phyloP scores from a whole-genome alignment of 768 basidiomycete species.

The Naganishia antarctica region DNA sequence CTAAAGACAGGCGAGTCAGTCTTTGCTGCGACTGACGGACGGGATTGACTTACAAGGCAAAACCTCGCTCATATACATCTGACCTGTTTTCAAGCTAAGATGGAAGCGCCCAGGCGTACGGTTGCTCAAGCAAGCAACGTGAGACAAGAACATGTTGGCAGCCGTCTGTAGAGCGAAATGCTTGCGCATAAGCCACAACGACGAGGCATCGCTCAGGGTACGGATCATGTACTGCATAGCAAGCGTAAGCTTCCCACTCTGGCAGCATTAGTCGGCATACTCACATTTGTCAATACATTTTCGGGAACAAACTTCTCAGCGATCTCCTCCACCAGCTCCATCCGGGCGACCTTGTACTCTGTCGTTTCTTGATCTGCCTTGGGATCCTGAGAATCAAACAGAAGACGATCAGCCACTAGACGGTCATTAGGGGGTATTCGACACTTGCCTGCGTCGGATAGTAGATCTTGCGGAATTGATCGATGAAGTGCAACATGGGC shows the following conservation, averaged over 20 bases:
- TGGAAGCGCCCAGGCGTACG: conserved; percentile 80
- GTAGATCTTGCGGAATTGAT: conserved; percentile 61
- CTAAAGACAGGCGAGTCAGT: conserved; percentile 49
- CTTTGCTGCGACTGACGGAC: conserved; percentile 1
- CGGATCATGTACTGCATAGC: conserved; percentile 76
- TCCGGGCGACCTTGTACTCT: conserved; percentile 54
- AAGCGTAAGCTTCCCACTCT: conserved; percentile 12
- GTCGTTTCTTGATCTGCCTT: conserved; percentile 37
- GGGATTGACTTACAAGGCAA: conserved; percentile 61
- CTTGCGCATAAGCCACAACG: conserved; percentile 95
- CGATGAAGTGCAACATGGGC: conserved; percentile 75
- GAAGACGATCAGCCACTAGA: not conserved
- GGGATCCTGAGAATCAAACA: conserved; percentile 6
- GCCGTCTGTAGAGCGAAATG: conserved; percentile 90
- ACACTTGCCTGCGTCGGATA: conserved; percentile 20
- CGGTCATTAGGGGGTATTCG: not conserved
- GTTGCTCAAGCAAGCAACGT: conserved; percentile 73
- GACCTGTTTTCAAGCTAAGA: conserved; percentile 79
- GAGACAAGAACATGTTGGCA: conserved; percentile 85
- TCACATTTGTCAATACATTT: conserved; percentile 73
- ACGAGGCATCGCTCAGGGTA: conserved; percentile 74
- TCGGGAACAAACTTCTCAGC: conserved; percentile 82
- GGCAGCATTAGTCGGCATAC: conserved; percentile 34
- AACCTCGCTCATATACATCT: conserved; percentile 87
- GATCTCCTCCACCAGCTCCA: conserved; percentile 85